Conservation (phyloP, 176 grass and related monocot genomes). For the Aegilops umbellulata region DNA sequence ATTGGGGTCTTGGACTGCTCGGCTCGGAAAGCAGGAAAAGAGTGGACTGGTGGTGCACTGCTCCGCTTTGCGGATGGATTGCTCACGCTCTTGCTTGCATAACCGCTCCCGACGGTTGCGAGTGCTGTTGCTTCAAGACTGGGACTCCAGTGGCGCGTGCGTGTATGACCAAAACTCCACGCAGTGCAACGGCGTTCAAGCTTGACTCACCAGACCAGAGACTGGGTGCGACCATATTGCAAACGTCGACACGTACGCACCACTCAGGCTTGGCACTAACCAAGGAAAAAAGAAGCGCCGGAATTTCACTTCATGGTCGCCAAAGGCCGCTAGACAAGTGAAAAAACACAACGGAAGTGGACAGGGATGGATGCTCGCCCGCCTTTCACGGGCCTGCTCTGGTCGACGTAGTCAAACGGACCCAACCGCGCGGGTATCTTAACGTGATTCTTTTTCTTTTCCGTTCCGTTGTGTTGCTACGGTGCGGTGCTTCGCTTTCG, state of each 20-base stretch:
- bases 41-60: too few relatives aligned
- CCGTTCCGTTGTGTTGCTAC: not conserved
- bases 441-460: not conserved
- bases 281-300: not conserved
- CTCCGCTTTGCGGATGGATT: too few relatives aligned
- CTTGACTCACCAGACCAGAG: too few relatives aligned
- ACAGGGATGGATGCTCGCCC: not conserved
- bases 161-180: too few relatives aligned
- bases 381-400: not conserved
- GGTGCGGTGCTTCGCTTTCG: not conserved
- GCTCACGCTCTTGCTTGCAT: not conserved
- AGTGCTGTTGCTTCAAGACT: too few relatives aligned
- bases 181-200: too few relatives aligned
- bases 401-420: constrained; percentile 3
- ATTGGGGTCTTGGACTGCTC: not conserved
- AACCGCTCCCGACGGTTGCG: not conserved
- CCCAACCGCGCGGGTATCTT: not conserved
- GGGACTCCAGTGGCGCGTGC: too few relatives aligned
- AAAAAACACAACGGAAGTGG: not conserved
- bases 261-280: not conserved
- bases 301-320: not conserved
- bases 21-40: too few relatives aligned
- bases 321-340: not conserved
- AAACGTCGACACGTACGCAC: not conserved
- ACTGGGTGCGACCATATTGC: too few relatives aligned